Evolutionary conservation across 164 flowering plant genomes (phyloP).

Genomic region (Dillenia suffruticosa): DNA sequence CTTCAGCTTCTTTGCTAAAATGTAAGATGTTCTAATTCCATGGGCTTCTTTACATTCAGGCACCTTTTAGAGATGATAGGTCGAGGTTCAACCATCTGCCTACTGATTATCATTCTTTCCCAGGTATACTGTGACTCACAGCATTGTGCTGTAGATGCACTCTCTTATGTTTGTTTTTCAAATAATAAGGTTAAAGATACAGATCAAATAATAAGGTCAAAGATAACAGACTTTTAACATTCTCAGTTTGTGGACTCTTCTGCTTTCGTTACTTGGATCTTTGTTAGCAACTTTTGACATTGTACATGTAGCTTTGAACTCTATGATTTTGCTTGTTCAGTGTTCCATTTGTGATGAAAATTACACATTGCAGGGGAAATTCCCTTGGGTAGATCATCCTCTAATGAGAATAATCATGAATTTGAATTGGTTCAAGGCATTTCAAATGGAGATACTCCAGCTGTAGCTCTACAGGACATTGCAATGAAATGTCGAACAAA

Average conservation of each 20-base stretch:
- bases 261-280: too few species aligned
- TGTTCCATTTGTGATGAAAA: neutral
- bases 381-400: conserved; percentile 43
- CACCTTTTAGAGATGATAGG: conserved; percentile 58
- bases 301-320: too few species aligned
- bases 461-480: conserved; percentile 65
- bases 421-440: conserved; percentile 44
- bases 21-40: conserved; percentile 1
- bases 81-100: conserved; percentile 36
- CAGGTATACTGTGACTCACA: conserved; percentile 40
- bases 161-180: too few species aligned
- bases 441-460: conserved; percentile 47
- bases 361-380: conserved; percentile 43
- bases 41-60: conserved; percentile 34
- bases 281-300: too few species aligned
- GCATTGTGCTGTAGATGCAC: too few species aligned
- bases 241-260: too few species aligned
- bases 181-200: too few species aligned
- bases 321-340: too few species aligned
- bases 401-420: conserved; percentile 48
- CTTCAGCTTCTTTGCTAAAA: too few species aligned
- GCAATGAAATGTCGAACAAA: conserved; percentile 82
- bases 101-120: conserved; percentile 36
- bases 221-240: too few species aligned
- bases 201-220: too few species aligned